Conservation (phyloP, 345 rosid genomes). For the Nasturtium officinale region DNA sequence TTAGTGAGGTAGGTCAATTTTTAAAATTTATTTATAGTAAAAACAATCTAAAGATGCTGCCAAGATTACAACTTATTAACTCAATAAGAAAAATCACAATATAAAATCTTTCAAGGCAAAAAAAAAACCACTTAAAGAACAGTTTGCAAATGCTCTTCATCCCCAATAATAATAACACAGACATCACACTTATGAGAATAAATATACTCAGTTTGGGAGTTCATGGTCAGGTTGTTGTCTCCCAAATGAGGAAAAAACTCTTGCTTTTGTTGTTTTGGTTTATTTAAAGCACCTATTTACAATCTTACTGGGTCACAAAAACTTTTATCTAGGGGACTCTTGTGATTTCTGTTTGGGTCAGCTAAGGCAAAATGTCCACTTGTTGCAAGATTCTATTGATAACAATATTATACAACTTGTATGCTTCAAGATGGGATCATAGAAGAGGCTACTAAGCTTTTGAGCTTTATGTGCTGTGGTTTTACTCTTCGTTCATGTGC, state of each 20-base stretch:
- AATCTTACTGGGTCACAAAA: neutral
- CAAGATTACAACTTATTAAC: constrained; percentile 7
- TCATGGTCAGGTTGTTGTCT: constrained; percentile 10
- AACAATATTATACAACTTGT: neutral
- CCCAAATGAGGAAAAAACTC: neutral
- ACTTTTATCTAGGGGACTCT: neutral
- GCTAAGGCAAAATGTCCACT: constrained; percentile 13
- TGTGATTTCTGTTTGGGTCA: constrained; percentile 19
- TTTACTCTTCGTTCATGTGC: neutral
- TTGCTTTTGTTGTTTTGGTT: neutral
- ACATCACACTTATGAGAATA: neutral
- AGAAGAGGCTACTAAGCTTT: neutral
- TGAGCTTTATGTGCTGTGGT: constrained; percentile 2
- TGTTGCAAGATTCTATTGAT: constrained; percentile 19
- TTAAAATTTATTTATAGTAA: neutral
- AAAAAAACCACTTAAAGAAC: neutral
- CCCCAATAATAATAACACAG: neutral
- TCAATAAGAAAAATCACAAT: neutral
- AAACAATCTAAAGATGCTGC: neutral
- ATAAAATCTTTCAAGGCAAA: neutral
- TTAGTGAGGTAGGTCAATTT: constrained; percentile 25
- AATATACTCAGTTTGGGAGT: neutral
- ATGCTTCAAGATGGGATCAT: constrained; percentile 6
- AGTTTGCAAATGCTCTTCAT: neutral
- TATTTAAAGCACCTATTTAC: neutral